Percentiles rank a stretch among this genome's conserved stretches.
Evolutionary conservation across 2,329 filamentous ascomycete species (phyloP).

Genomic region (Geosmithia morbida): DNA sequence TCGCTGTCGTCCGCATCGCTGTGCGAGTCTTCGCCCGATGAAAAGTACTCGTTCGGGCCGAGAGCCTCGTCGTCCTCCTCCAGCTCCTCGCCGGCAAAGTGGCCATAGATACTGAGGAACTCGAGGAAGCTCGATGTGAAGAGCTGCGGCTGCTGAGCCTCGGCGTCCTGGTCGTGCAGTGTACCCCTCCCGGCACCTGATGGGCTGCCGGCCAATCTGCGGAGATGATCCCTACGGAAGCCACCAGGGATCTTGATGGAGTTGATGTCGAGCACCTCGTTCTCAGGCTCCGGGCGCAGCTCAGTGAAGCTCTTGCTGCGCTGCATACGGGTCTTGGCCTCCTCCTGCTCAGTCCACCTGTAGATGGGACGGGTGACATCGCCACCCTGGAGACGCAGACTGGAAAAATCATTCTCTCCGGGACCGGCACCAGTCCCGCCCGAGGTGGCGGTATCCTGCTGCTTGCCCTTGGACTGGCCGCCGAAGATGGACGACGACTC

Average conservation of each 20-base stretch:
- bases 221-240: constrained; percentile 80
- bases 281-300: constrained; percentile 62
- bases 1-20: constrained; percentile 43
- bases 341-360: constrained; percentile 84
- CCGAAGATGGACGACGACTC: constrained; percentile 24
- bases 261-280: constrained; percentile 70
- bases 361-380: constrained; percentile 94
- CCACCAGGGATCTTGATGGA: constrained; percentile 88
- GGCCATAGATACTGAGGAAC: constrained; percentile 87
- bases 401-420: constrained; percentile 79
- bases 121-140: constrained; percentile 92
- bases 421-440: constrained; percentile 9
- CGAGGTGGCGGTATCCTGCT: constrained; percentile 23
- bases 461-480: constrained; percentile 35
- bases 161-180: constrained; percentile 11
- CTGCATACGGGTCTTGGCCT: constrained; percentile 51
- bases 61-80: constrained; percentile 92
- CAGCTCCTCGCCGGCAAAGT: constrained; percentile 93
- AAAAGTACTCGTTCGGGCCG: constrained; percentile 81
- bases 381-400: constrained; percentile 80
- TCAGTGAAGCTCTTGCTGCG: constrained; percentile 83
- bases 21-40: constrained; percentile 52
- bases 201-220: constrained; percentile 57
- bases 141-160: constrained; percentile 31
- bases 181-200: constrained; percentile 7